phyloP scores from a whole-genome alignment of 257 asterid genomes.

The Primulina eburnea region DNA sequence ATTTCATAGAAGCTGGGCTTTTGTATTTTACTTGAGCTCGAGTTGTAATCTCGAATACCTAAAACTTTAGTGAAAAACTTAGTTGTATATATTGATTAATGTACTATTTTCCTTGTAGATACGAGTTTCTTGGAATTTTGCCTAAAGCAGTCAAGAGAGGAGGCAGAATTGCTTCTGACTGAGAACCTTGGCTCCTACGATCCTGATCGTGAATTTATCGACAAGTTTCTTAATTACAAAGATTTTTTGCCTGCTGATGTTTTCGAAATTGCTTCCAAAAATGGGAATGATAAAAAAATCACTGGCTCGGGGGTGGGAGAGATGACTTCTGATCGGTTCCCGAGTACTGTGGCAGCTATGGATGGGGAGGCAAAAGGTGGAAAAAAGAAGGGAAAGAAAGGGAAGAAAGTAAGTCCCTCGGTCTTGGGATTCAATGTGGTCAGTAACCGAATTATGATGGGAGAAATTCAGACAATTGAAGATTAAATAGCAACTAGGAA shows the following conservation, averaged over 20 bases:
- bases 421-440: slow-evolving; percentile 92
- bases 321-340: slow-evolving; percentile 33
- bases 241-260: slow-evolving; percentile 77
- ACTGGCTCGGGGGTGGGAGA: slow-evolving; percentile 35
- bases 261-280: slow-evolving; percentile 70
- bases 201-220: slow-evolving; percentile 81
- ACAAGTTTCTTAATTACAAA: slow-evolving; percentile 77
- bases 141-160: slow-evolving; percentile 70
- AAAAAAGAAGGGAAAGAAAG: slow-evolving; percentile 73
- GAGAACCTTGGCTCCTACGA: slow-evolving; percentile 84
- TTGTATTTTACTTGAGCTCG: neutral
- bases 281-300: slow-evolving; percentile 39
- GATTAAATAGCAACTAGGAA: slow-evolving; percentile 39
- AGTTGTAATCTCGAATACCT: neutral
- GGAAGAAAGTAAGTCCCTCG: slow-evolving; percentile 80
- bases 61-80: neutral
- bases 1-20: no score
- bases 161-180: slow-evolving; percentile 75
- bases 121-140: slow-evolving; percentile 84
- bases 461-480: slow-evolving; percentile 87
- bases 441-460: slow-evolving; percentile 97
- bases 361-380: slow-evolving; percentile 57
- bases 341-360: slow-evolving; percentile 25
- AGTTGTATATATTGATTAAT: neutral
- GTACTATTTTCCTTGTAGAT: slow-evolving; percentile 41